Evolutionary conservation across 1,284 basidiomycete genomes (phyloP).

Genomic region (Trametes pubescens): DNA sequence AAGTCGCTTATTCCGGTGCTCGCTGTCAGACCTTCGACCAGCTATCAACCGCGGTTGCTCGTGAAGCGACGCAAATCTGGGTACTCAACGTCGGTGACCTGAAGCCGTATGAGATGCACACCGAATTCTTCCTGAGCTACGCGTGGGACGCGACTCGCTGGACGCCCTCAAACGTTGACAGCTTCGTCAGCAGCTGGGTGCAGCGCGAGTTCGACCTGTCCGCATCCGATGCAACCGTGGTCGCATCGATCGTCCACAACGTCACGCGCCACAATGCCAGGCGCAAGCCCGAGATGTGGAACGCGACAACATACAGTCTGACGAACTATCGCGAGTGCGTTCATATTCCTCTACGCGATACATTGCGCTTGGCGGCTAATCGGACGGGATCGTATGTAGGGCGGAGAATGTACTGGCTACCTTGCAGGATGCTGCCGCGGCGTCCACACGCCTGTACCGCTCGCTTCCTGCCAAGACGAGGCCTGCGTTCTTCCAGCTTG

Average conservation of each 20-base stretch:
- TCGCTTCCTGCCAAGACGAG: conserved; percentile 53
- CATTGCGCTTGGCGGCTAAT: conserved; percentile 7
- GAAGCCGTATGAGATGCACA: conserved; percentile 76
- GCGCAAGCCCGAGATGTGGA: conserved; percentile 73
- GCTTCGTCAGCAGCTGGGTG: conserved; percentile 66
- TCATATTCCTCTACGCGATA: conserved; percentile 7
- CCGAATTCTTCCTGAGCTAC: conserved; percentile 72
- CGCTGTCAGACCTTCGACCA: conserved; percentile 60
- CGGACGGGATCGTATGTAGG: conserved; percentile 41
- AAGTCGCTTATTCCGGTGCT: too few relatives aligned
- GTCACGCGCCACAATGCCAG: conserved; percentile 68
- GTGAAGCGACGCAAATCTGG: conserved; percentile 65
- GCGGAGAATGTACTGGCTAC: conserved; percentile 61
- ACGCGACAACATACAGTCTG: conserved; percentile 68
- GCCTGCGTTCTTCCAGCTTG: conserved; percentile 72
- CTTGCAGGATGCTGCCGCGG: conserved; percentile 57
- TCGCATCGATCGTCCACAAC: conserved; percentile 63
- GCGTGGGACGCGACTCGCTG: conserved; percentile 67
- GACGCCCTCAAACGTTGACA: conserved; percentile 59
- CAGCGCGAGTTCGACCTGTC: conserved; percentile 68
- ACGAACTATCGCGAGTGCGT: conserved; percentile 74
- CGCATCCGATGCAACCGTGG: conserved; percentile 46
- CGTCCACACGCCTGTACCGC: conserved; percentile 66
- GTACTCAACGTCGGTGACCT: conserved; percentile 74
- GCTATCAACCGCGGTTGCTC: conserved; percentile 65